These are phyloP conservation scores for Blastobotrys parvus DNA, from an alignment of 805 yeast genomes.

Conservation along the genomic window DNA sequence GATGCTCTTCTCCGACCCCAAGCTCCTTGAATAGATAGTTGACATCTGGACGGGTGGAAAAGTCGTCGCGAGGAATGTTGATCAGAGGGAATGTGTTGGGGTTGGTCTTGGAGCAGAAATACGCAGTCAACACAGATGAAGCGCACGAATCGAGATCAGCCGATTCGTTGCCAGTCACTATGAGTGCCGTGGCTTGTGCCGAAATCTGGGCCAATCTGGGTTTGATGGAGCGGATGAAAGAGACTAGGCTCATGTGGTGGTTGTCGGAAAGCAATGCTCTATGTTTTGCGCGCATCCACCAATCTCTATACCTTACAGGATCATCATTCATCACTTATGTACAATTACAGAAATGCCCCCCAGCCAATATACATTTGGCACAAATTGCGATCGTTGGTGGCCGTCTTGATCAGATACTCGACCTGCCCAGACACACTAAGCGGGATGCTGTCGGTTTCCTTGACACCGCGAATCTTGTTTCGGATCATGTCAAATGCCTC, in stretches of 20 bases:
- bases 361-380: conserved; percentile 92
- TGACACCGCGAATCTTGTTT: conserved; percentile 74
- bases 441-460: conserved; percentile 74
- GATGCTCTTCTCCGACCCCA: conserved; percentile 38
- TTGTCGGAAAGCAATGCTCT: too few relatives aligned
- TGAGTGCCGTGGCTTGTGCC: conserved; percentile 3
- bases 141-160: conserved; percentile 82
- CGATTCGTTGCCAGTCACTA: conserved; percentile 77
- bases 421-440: conserved; percentile 91
- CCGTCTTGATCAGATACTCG: conserved; percentile 76
- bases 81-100: conserved; percentile 45
- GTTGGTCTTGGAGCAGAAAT: conserved; percentile 36
- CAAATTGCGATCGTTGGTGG: conserved; percentile 61
- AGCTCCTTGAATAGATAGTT: conserved; percentile 41
- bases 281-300: too few relatives aligned
- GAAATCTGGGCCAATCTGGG: too few relatives aligned
- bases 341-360: conserved; percentile 55
- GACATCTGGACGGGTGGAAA: conserved; percentile 65
- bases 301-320: too few relatives aligned
- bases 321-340: too few relatives aligned
- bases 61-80: conserved; percentile 60
- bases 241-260: too few relatives aligned
- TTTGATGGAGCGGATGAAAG: too few relatives aligned
- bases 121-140: conserved; percentile 66
- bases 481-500: conserved; percentile 64